Base-by-base conservation (phyloP, 139 green algal genomes). In the Eudorina sp. region DNA sequence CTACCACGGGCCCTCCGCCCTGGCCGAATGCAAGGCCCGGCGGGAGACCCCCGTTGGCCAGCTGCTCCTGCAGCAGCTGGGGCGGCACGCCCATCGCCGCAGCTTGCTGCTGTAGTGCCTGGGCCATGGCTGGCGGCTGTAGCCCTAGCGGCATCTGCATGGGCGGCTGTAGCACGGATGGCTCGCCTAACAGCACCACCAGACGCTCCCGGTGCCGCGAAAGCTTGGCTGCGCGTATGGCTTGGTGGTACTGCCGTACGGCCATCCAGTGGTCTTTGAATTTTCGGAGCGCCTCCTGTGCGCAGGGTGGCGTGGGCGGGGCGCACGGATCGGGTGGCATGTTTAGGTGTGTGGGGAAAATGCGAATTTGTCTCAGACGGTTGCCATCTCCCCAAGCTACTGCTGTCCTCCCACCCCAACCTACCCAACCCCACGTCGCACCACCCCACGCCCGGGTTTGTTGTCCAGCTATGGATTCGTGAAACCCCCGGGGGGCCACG, bases 211-310 rank as follows among this genome's bases (percentile, higher is more conserved):
- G 75, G 45, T 91, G 48, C 4, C 83, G 74, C 27, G 55, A 75
- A 5, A 69, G 74, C 72, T 76, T 85, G 46, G 36, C 60, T 2
- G 53, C 18, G 1, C 64, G 73, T n/a, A 62, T 9, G 19, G 89
- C 51, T 66, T 88, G 58, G 68, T 86, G 74, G 29, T 89, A 82
- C n/a, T 85, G 73, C 40, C 84, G 84, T 38, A 89, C 84, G 1
- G 55, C 51, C 0, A 53, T 31, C 84, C 84, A 89, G 84, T 89
- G 84, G 8, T 89, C 73, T 55, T 84, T 89, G 21, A 89, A 53
- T 58, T 84, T 82, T 3, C 84, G 84, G 21, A 89, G 53, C 0
- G 84, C 53, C 41, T 85, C 73, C 84, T 89, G 53, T 0, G 31
- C 6, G 66, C 36, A 75, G 66, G n/a, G 31, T 21, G 34, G 34